phyloP scores from a whole-genome alignment of 2,329 filamentous ascomycete species.

The Ophiocordyceps camponoti-saundersi region DNA sequence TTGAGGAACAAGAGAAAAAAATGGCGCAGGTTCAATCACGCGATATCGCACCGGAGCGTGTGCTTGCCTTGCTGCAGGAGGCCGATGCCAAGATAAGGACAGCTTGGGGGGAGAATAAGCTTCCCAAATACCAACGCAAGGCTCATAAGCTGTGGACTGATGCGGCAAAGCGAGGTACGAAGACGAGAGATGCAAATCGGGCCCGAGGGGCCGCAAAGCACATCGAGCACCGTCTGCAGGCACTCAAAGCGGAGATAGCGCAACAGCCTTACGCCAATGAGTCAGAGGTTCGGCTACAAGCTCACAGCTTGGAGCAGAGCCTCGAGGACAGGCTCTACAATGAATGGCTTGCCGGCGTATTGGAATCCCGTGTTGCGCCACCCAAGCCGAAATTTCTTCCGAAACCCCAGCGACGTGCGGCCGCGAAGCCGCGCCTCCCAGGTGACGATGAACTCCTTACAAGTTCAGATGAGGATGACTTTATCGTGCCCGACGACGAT shows the following conservation, averaged over 20 bases:
- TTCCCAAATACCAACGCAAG: slow-evolving; percentile 34
- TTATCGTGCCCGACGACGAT: slow-evolving; percentile 24
- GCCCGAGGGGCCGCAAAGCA: slow-evolving; percentile 23
- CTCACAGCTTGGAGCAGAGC: slow-evolving; percentile 43
- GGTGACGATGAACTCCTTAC: slow-evolving; percentile 31
- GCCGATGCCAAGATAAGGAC: slow-evolving; percentile 31
- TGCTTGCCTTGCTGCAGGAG: slow-evolving; percentile 34
- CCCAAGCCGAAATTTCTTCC: slow-evolving; percentile 14
- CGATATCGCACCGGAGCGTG: slow-evolving; percentile 23
- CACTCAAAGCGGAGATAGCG: slow-evolving; percentile 34
- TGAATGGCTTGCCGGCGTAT: slow-evolving; percentile 29
- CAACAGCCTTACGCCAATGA: slow-evolving; percentile 32
- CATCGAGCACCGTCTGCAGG: slow-evolving; percentile 35
- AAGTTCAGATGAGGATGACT: slow-evolving; percentile 30
- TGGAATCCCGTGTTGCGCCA: slow-evolving; percentile 23
- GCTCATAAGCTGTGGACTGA: slow-evolving; percentile 46
- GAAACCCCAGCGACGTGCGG: slow-evolving; percentile 3
- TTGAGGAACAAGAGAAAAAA: slow-evolving; percentile 14
- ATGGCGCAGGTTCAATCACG: neutral
- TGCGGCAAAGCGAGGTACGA: slow-evolving; percentile 25
- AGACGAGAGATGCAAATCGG: slow-evolving; percentile 20
- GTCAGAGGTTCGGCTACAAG: slow-evolving; percentile 35
- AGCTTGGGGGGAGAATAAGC: slow-evolving; percentile 41
- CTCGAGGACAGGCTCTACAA: slow-evolving; percentile 42
- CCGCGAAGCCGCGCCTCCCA: slow-evolving; percentile 1